phyloP scores from a whole-genome alignment of 2,329 filamentous ascomycete genomes.

The Arthrobotrys sphaeroides region DNA sequence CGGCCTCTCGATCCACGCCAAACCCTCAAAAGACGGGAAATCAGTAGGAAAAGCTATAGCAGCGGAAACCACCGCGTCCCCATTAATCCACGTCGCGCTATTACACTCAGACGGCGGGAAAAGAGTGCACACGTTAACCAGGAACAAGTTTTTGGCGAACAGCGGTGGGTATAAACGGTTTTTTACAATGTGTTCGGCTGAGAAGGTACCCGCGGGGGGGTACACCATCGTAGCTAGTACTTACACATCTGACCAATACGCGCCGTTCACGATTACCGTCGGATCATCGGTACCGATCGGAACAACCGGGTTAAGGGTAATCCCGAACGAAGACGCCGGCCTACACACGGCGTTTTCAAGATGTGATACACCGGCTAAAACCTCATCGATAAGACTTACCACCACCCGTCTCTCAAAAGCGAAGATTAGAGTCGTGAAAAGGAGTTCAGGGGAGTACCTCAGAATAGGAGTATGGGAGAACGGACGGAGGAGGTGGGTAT shows the following conservation, averaged over 20 bases:
- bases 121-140: slow-evolving; percentile 74
- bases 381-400: slow-evolving; percentile 28
- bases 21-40: slow-evolving; percentile 33
- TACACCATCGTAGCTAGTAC: slow-evolving; percentile 93
- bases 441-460: slow-evolving; percentile 35
- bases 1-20: slow-evolving; percentile 68
- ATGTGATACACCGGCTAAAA: slow-evolving; percentile 21
- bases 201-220: slow-evolving; percentile 71
- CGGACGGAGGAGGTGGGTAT: slow-evolving; percentile 29
- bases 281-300: slow-evolving; percentile 67
- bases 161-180: slow-evolving; percentile 89
- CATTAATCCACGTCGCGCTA: slow-evolving; percentile 84
- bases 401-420: slow-evolving; percentile 32
- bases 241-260: slow-evolving; percentile 81
- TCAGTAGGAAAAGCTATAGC: slow-evolving; percentile 69
- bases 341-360: slow-evolving; percentile 31
- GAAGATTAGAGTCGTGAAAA: slow-evolving; percentile 47
- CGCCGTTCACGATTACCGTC: slow-evolving; percentile 78
- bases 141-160: slow-evolving; percentile 80
- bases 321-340: slow-evolving; percentile 47
- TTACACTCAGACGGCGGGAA: slow-evolving; percentile 76
- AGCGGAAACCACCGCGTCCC: slow-evolving; percentile 73
- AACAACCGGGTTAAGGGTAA: slow-evolving; percentile 1
- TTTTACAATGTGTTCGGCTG: slow-evolving; percentile 73
- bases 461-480: slow-evolving; percentile 51